Base-by-base conservation (phyloP, 2,329 filamentous ascomycete species). In the Penicillium sp. region DNA sequence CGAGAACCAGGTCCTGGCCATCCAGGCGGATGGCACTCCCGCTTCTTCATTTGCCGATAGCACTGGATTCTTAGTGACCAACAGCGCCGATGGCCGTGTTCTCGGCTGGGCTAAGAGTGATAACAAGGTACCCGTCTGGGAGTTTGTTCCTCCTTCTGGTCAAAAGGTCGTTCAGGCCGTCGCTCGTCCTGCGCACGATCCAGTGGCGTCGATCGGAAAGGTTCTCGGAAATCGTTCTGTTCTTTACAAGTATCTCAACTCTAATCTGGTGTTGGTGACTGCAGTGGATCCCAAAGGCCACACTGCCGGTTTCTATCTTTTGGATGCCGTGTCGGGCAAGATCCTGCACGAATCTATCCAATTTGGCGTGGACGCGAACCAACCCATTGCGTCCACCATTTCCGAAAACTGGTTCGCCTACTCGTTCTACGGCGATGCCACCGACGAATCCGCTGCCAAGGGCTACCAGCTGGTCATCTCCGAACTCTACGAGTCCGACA, bases 381-480 rank as follows among this genome's bases (percentile, higher is more conserved):
- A 91, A 66, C 81, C 86, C 0, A 87, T 96, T 54, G 79, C 88
- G 20, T 90, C 91, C 38, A 82, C 85, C 24, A 79, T 96, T 46
- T 88, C 91, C 0, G 94, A 99, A 77, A 97, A 99, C 74, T 97
- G 92, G 91, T 92, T 95, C 66, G 81, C 86, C 6, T 97, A 95
- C 76, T 88, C 90, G 7, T 89, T 92, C 70, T 86, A 85, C 66
- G 74, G 75, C 3, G 77, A 86, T 28, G 73, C 77, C 39, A 63
- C 66, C 39, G 76, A 79, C 1, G 69, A 48, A 16, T 72, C 73
- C 4, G 65, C 69, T 3, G 82, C 92, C 53, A 90, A 90, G 70
- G 92, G 92, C 33, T 89, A 95, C 70, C 90, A 96, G 63, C 80
- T 97, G 7, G 81, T 92, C 18, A 81, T 96, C 10, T 86, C 89